Percentiles rank a stretch among this genome's conserved stretches.
phyloP scores from a whole-genome alignment of 345 rosid species.

The Eucalyptus camaldulensis region DNA sequence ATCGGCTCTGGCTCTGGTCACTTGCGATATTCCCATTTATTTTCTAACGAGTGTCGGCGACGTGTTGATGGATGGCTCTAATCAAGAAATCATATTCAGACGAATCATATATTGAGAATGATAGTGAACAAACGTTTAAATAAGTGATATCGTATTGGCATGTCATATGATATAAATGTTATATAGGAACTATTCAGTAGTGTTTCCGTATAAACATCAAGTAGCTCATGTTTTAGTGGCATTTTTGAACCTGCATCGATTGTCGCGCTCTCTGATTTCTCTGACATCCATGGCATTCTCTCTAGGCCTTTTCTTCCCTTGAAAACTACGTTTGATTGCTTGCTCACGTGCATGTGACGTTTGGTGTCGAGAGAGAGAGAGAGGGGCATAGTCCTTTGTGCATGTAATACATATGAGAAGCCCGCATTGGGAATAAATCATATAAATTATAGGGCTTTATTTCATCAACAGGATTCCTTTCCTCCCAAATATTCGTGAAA shows the following conservation, averaged over 20 bases:
- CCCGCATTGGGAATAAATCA: background rate
- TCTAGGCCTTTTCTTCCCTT: background rate
- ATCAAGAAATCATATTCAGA: background rate
- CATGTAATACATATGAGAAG: background rate
- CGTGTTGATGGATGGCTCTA: background rate
- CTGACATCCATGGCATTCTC: background rate
- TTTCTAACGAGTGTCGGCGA: background rate
- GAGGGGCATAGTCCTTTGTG: background rate
- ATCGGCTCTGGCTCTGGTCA: background rate
- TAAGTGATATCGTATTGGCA: accelerated
- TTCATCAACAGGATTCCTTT: background rate
- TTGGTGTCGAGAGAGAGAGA: background rate
- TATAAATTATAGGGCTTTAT: background rate
- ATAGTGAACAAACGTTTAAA: accelerated
- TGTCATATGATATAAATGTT: background rate
- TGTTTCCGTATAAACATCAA: accelerated
- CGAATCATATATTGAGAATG: no score
- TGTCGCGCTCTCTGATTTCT: background rate
- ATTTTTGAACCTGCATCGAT: background rate
- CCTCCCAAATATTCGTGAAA: background rate
- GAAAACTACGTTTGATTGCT: background rate
- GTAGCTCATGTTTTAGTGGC: background rate
- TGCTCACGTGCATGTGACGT: background rate
- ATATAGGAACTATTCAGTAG: accelerated
- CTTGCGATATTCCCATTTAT: background rate